A percentile compares a stretch with the other conserved stretches of the same genome.
Conservation (phyloP, 192 early-diverging fungal genomes). For the Mortierella hygrophila region DNA sequence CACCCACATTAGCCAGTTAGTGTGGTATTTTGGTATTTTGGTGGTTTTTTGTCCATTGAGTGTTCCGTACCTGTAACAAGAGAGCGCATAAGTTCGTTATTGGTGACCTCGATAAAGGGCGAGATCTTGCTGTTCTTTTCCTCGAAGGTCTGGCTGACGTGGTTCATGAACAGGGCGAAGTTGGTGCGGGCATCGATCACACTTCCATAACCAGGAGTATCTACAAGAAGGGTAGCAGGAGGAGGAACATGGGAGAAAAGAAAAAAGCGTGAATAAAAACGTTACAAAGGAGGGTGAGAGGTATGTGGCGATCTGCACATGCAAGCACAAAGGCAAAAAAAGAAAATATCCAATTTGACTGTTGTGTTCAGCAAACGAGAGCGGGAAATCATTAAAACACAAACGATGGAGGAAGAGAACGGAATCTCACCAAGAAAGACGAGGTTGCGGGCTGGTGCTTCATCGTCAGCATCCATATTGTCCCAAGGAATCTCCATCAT, state of each 20-base stretch:
- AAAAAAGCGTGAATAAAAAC: neutral
- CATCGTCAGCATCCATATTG: conserved; percentile 54
- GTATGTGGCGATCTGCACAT: neutral
- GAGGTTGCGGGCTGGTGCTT: conserved; percentile 49
- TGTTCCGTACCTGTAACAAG: conserved; percentile 36
- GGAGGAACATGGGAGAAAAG: neutral
- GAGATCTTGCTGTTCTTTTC: conserved; percentile 53
- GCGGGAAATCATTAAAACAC: neutral
- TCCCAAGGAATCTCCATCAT: conserved; percentile 60
- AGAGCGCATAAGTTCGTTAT: conserved; percentile 54
- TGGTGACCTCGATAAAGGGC: conserved; percentile 51
- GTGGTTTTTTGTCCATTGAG: too few species aligned
- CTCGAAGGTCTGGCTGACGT: conserved; percentile 44
- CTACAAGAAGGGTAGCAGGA: neutral
- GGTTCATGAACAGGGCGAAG: conserved; percentile 48
- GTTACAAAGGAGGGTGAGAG: neutral
- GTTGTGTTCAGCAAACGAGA: neutral
- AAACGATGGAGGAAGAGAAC: neutral
- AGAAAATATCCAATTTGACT: neutral
- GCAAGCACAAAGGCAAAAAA: neutral
- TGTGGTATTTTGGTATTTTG: neutral
- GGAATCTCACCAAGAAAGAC: conserved; percentile 44
- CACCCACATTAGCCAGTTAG: neutral
- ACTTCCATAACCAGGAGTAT: conserved; percentile 53
- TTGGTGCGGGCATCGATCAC: conserved; percentile 53